A percentile compares a stretch with the other conserved stretches of the same genome.
phyloP scores from a whole-genome alignment of 2,329 filamentous ascomycete genomes.

The Reticulascus tulasneorum region DNA sequence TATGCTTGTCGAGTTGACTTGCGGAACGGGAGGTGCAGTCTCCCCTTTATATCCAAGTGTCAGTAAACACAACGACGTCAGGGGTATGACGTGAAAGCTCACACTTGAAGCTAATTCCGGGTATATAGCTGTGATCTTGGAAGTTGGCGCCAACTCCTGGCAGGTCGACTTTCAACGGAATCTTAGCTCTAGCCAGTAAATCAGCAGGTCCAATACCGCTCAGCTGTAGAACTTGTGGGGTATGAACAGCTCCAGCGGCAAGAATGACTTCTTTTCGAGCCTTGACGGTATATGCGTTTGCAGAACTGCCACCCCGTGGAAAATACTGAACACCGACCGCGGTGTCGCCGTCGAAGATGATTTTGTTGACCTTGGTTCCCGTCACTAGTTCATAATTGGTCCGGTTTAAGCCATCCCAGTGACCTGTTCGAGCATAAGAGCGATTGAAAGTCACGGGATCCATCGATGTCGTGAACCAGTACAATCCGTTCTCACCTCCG shows the following conservation, averaged over 20 bases:
- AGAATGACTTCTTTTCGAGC: constrained; percentile 28
- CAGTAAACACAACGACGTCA: not conserved
- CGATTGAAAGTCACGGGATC: constrained; percentile 12
- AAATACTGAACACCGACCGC: constrained; percentile 25
- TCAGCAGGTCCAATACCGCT: constrained; percentile 48
- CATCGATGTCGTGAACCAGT: constrained; percentile 18
- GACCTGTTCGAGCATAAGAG: constrained; percentile 20
- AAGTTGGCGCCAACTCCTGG: constrained; percentile 37
- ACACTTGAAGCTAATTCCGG: constrained; percentile 27
- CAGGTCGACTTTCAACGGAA: constrained; percentile 49
- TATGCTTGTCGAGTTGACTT: constrained; percentile 18
- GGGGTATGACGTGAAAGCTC: constrained; percentile 21
- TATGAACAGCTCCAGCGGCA: constrained; percentile 45
- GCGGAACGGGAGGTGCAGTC: constrained; percentile 13
- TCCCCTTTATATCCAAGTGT: not conserved
- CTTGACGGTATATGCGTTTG: constrained; percentile 1
- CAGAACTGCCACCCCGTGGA: constrained; percentile 5
- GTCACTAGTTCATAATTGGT: constrained; percentile 18
- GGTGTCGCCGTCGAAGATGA: constrained; percentile 27
- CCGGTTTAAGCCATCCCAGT: constrained; percentile 15
- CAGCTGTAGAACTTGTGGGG: constrained; percentile 53
- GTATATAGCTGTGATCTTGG: constrained; percentile 31
- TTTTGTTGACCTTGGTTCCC: constrained; percentile 14
- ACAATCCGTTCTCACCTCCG: constrained; percentile 17
- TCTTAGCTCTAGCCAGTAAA: constrained; percentile 35